Evolutionary conservation across 805 yeast genomes (phyloP).

Genomic region (Saturnispora quitensis): DNA sequence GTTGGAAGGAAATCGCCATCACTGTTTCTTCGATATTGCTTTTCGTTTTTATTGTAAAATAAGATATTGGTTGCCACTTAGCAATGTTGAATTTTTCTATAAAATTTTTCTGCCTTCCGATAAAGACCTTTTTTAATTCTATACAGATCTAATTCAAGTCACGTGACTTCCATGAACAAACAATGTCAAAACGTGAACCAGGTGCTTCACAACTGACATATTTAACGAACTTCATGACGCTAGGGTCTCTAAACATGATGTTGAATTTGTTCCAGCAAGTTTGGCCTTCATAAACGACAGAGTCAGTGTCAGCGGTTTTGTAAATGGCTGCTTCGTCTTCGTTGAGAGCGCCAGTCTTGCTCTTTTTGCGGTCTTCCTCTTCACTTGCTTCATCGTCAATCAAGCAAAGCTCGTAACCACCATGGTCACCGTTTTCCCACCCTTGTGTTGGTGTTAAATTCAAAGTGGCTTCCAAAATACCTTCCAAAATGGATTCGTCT

Average conservation of each 20-base stretch:
- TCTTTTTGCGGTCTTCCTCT: conserved; percentile 1
- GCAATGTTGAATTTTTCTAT: neutral
- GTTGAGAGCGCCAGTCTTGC: conserved; percentile 15
- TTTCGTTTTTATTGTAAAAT: neutral
- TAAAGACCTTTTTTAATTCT: neutral
- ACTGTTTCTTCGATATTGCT: neutral
- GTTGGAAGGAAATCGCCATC: neutral
- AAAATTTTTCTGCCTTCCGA: neutral
- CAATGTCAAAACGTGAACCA: conserved; percentile 89
- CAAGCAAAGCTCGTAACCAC: conserved; percentile 94
- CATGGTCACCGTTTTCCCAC: conserved; percentile 85
- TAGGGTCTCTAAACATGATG: conserved; percentile 72
- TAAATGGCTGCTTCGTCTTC: conserved; percentile 84
- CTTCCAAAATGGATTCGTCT: conserved; percentile 30
- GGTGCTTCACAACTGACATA: conserved; percentile 82
- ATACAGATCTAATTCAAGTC: conserved; percentile 18
- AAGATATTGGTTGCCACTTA: neutral
- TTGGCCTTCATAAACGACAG: conserved; percentile 69
- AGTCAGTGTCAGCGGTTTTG: conserved; percentile 54
- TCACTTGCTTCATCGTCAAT: conserved; percentile 24
- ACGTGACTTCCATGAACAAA: conserved; percentile 68
- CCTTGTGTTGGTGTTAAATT: conserved; percentile 72
- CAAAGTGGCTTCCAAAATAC: conserved; percentile 69
- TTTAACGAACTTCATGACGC: conserved; percentile 85
- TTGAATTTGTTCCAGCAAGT: conserved; percentile 78